Conservation (phyloP, 2,329 filamentous ascomycete species). For the Dactylellina haptotyla region DNA sequence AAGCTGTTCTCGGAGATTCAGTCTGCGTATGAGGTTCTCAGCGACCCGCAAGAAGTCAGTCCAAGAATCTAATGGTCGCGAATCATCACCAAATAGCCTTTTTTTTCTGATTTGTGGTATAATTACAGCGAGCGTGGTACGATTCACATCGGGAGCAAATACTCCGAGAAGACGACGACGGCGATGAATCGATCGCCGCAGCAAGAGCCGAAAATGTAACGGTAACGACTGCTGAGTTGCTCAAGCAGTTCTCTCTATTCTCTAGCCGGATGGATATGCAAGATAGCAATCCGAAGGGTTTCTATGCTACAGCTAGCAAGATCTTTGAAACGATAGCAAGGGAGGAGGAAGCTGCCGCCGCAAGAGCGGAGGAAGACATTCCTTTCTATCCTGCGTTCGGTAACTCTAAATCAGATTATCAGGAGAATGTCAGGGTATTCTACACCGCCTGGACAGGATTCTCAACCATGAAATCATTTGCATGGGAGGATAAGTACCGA, state of each 20-base stretch:
- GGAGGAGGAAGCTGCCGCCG: conserved; percentile 80
- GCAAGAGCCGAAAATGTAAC: conserved; percentile 76
- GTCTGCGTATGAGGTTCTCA: conserved; percentile 93
- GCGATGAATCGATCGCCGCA: conserved; percentile 59
- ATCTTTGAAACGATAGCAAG: conserved; percentile 81
- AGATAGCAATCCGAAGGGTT: conserved; percentile 72
- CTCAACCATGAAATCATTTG: conserved; percentile 82
- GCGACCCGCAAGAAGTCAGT: conserved; percentile 85
- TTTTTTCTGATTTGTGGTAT: background rate
- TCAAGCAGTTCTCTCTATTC: conserved; percentile 62
- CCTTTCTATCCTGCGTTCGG: conserved; percentile 85
- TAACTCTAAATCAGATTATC: conserved; percentile 76
- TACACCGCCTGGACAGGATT: conserved; percentile 85
- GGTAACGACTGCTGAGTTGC: conserved; percentile 77
- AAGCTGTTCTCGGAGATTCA: conserved; percentile 89
- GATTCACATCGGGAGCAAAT: conserved; percentile 92
- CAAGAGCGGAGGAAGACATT: conserved; percentile 71
- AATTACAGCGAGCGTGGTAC: conserved; percentile 80
- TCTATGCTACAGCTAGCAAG: conserved; percentile 81
- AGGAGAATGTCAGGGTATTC: conserved; percentile 80
- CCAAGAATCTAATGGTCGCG: too few relatives aligned
- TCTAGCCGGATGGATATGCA: conserved; percentile 54
- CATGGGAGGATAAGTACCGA: conserved; percentile 87
- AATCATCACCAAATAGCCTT: background rate
- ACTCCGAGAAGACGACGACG: conserved; percentile 71